A percentile compares a stretch with the other conserved stretches of the same genome.
Conservation (phyloP, 2,329 filamentous ascomycete genomes). For the Plectosphaerella cucumerina region DNA sequence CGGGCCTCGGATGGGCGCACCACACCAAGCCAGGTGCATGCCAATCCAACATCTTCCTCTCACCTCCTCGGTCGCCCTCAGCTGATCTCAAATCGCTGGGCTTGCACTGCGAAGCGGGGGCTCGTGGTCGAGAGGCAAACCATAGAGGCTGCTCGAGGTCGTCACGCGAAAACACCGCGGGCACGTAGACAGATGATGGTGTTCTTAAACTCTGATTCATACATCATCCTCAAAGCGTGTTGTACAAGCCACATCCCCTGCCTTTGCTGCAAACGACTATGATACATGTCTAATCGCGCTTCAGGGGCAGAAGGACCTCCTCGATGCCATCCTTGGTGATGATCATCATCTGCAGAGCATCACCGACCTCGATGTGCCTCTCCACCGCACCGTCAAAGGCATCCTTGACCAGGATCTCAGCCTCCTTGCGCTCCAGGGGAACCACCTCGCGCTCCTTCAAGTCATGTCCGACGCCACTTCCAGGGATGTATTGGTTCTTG, state of each 20-base stretch:
- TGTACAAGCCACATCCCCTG: conserved; percentile 8
- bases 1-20: too few species aligned
- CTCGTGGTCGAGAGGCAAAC: too few species aligned
- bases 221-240: conserved; percentile 6
- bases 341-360: conserved; percentile 91
- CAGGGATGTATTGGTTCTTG: conserved; percentile 96
- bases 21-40: too few species aligned
- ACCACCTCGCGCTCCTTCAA: conserved; percentile 67
- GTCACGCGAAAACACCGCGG: too few species aligned
- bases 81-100: too few species aligned
- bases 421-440: conserved; percentile 67
- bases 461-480: conserved; percentile 77
- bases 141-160: too few species aligned
- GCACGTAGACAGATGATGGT: too few species aligned
- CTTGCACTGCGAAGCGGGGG: too few species aligned
- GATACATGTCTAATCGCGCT: conserved; percentile 70
- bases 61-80: too few species aligned
- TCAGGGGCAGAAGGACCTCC: conserved; percentile 79
- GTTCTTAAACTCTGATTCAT: conserved; percentile 6
- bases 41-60: too few species aligned
- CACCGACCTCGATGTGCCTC: conserved; percentile 98
- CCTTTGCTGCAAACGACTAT: background rate
- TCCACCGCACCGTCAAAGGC: conserved; percentile 97
- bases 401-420: conserved; percentile 88
- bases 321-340: conserved; percentile 85